Conservation (phyloP, 371 early-diverging fungal species). For the Mucor ambiguus region DNA sequence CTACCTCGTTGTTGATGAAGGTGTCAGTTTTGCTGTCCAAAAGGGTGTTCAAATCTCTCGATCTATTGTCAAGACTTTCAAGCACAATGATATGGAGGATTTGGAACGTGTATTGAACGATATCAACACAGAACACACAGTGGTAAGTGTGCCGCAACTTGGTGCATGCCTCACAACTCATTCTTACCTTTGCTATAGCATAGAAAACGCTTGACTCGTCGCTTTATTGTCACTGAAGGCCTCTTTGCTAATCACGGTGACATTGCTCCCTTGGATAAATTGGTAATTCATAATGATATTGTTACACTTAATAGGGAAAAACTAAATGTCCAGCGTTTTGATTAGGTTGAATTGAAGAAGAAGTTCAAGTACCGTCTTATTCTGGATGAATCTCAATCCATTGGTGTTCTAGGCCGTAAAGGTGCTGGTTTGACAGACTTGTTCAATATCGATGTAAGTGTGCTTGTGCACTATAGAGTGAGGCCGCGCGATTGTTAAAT, state of each 20-base stretch:
- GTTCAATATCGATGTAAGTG: conserved; percentile 60
- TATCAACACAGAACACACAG: conserved; percentile 63
- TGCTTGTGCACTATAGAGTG: background rate
- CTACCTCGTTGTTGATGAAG: conserved; percentile 90
- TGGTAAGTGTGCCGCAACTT: conserved; percentile 6
- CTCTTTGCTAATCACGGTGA: conserved; percentile 94
- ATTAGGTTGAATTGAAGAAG: conserved; percentile 81
- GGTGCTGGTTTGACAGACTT: conserved; percentile 94
- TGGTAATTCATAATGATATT: conserved; percentile 46
- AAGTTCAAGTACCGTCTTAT: conserved; percentile 97
- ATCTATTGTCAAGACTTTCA: conserved; percentile 85
- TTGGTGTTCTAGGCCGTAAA: conserved; percentile 91
- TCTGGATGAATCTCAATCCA: conserved; percentile 94
- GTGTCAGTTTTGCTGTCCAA: conserved; percentile 86
- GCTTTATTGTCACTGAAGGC: conserved; percentile 97
- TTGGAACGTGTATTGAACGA: conserved; percentile 87
- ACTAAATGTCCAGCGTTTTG: background rate
- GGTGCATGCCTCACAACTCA: background rate
- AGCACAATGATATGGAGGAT: conserved; percentile 96
- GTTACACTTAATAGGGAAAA: conserved; percentile 1
- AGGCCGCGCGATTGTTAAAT: background rate
- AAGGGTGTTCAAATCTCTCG: conserved; percentile 93
- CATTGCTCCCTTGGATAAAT: conserved; percentile 82
- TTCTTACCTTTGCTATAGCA: conserved; percentile 20
- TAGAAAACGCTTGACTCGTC: conserved; percentile 84